phyloP scores from a whole-genome alignment of 306 rosid species.

The Senna tora region DNA sequence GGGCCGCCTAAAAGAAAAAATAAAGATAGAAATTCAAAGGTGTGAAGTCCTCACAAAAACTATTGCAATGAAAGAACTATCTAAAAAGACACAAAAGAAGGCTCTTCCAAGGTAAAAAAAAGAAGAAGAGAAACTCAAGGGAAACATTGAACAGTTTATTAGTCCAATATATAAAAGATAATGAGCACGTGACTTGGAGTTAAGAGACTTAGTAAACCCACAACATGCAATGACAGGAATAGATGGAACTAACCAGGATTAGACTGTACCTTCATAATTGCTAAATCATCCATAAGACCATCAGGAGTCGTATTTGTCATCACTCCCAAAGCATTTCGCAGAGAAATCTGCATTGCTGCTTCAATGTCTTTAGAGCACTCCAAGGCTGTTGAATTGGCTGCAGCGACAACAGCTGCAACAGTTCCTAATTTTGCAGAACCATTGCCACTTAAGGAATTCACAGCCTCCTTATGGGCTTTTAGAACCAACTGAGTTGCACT shows the following conservation, averaged over 20 bases:
- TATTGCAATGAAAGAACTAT: not conserved
- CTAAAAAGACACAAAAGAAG: not conserved
- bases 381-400: constrained; percentile 90
- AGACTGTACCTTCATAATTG: constrained; percentile 87
- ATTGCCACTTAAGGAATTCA: constrained; percentile 92
- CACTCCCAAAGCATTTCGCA: constrained; percentile 91
- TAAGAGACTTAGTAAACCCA: not conserved
- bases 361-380: constrained; percentile 94
- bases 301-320: constrained; percentile 67
- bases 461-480: constrained; percentile 98
- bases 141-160: not conserved
- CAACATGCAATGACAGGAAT: constrained; percentile 2
- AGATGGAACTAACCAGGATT: not conserved
- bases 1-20: constrained; percentile 6
- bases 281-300: constrained; percentile 94
- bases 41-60: constrained; percentile 5
- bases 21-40: not conserved
- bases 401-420: constrained; percentile 96
- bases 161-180: not conserved
- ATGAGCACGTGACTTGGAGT: not conserved
- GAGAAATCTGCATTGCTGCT: constrained; percentile 96
- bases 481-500: constrained; percentile 95
- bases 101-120: not conserved
- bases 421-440: constrained; percentile 96
- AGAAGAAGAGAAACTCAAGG: not conserved